Base-by-base conservation (phyloP, 768 basidiomycete genomes). In the Pisolithus albus region DNA sequence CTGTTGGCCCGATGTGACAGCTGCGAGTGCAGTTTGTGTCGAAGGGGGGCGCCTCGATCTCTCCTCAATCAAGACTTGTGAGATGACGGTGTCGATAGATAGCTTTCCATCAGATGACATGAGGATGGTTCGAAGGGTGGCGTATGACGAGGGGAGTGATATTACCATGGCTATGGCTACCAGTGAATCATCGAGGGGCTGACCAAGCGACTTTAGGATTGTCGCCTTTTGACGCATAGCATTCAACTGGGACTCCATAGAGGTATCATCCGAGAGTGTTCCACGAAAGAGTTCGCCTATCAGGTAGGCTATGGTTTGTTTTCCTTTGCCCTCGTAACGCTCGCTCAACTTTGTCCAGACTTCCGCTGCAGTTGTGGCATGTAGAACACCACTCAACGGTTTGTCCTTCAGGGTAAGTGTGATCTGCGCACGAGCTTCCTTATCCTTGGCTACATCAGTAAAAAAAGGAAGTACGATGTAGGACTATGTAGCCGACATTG, bases 401-500 rank as follows among this genome's bases (percentile, higher is more conserved):
- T 60, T 55, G 23, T 65, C 62, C 30, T 56, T 56, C 15, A 63
- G 47, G 7, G 62, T 64, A 16, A 64, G 61, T 10, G 46, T 53
- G 16, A 64, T 58, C 41, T 65, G 61, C 7, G 56, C 59, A 3
- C 40, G 21, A 1, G 61, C 59, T 47, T 63, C 58, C 18, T 55
- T 47, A 21, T 63, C 54, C 26, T 30, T 45, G 24, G 18, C 4
- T 23, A 3, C 24, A n/a, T n/a, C n/a, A n/a, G n/a, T n/a, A n/a
- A n/a, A n/a, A n/a, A n/a, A n/a, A n/a, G n/a, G n/a, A 24, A 24
- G 3, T 24, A 24, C 24, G 5, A 24, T 5, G 5, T 24, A 24
- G 24, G 2, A 24, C 24, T 24, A 24, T 24, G 5, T 24, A 24
- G 24, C 24, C 24, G 5, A 5, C 5, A 5, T 24, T 24, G 24